phyloP scores from a whole-genome alignment of 805 yeast species.

The Saturnispora halmiae region DNA sequence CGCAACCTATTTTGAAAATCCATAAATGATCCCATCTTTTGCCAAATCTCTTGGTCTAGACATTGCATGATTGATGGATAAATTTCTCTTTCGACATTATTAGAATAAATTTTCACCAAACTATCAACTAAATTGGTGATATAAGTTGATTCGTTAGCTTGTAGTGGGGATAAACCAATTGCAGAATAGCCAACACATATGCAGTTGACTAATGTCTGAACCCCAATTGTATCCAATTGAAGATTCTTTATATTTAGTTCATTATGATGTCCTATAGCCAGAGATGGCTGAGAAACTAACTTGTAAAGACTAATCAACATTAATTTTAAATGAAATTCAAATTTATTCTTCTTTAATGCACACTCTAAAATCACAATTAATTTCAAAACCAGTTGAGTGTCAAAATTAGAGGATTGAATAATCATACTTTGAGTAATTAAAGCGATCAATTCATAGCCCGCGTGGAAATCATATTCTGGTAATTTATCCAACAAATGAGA shows the following conservation, averaged over 20 bases:
- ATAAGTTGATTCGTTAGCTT: not conserved
- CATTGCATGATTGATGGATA: slow-evolving; percentile 41
- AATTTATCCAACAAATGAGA: slow-evolving; percentile 31
- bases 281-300: slow-evolving; percentile 43
- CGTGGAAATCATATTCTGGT: slow-evolving; percentile 58
- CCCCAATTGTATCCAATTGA: slow-evolving; percentile 64
- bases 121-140: slow-evolving; percentile 29
- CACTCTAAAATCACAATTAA: slow-evolving; percentile 50
- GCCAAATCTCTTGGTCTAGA: slow-evolving; percentile 50
- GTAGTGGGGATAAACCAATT: slow-evolving; percentile 2
- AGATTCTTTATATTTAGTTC: slow-evolving; percentile 58
- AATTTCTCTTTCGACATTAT: slow-evolving; percentile 44
- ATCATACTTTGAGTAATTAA: slow-evolving; percentile 37
- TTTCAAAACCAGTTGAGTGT: slow-evolving; percentile 27
- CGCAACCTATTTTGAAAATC: slow-evolving; percentile 46
- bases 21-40: slow-evolving; percentile 58
- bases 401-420: slow-evolving; percentile 4
- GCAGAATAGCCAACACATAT: slow-evolving; percentile 30
- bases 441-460: slow-evolving; percentile 58
- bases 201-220: slow-evolving; percentile 41
- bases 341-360: slow-evolving; percentile 46
- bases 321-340: slow-evolving; percentile 60
- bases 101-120: slow-evolving; percentile 39
- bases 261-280: slow-evolving; percentile 43
- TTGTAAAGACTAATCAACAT: slow-evolving; percentile 65